Evolutionary conservation across 2,329 filamentous ascomycete genomes (phyloP).

Genomic region (Raffaelea ambrosiae): DNA sequence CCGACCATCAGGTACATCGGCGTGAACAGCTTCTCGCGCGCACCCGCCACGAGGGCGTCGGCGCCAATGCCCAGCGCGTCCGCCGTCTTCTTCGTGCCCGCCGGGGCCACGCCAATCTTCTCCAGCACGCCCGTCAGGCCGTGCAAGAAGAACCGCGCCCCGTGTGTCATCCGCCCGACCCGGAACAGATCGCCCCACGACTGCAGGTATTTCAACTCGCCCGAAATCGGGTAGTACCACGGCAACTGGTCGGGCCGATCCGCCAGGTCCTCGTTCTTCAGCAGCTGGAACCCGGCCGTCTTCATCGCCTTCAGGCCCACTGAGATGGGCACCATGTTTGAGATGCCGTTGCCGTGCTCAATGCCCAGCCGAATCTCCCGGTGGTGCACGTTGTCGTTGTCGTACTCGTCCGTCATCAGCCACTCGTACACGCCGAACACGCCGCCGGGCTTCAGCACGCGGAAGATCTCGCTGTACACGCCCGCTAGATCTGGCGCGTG

Average conservation of each 20-base stretch:
- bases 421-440: conserved; percentile 97
- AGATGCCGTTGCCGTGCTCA: conserved; percentile 92
- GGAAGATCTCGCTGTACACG: conserved; percentile 91
- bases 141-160: conserved; percentile 69
- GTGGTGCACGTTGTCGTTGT: conserved; percentile 80
- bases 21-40: conserved; percentile 84
- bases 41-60: conserved; percentile 81
- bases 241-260: conserved; percentile 65
- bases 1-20: conserved; percentile 98
- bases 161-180: conserved; percentile 80
- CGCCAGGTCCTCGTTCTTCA: conserved; percentile 81
- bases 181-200: conserved; percentile 73
- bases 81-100: conserved; percentile 88
- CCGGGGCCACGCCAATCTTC: conserved; percentile 63
- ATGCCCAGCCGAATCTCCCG: conserved; percentile 88
- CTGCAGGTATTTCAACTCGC: conserved; percentile 76
- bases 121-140: conserved; percentile 70
- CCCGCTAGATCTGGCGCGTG: conserved; percentile 86
- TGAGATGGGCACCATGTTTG: conserved; percentile 78
- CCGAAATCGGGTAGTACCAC: conserved; percentile 91
- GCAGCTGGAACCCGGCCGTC: conserved; percentile 75
- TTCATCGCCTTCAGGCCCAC: conserved; percentile 79
- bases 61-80: conserved; percentile 76
- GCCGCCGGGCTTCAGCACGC: conserved; percentile 91
- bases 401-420: conserved; percentile 95